Percentiles rank a stretch among this genome's conserved stretches.
Conservation (phyloP, 202 grass and related monocot species). For the Bolboschoenoplectus hybrid region DNA sequence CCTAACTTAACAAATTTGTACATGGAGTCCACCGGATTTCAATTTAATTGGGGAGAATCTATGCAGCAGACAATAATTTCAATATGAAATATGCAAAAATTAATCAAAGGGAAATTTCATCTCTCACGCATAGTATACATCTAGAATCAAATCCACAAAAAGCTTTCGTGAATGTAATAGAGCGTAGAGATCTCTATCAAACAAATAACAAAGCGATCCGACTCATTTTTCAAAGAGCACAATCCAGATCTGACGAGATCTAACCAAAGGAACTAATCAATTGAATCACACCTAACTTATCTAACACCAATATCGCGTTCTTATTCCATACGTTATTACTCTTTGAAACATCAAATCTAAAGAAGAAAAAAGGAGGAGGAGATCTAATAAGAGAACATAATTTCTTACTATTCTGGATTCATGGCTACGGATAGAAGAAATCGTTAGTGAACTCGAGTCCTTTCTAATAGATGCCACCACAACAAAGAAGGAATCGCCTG, state of each 20-base stretch:
- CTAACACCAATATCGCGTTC: background rate
- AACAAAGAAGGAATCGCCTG: conserved; percentile 6
- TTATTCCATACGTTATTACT: background rate
- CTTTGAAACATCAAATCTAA: conserved; percentile 1
- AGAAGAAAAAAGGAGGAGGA: background rate
- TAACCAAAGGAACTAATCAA: conserved; percentile 6
- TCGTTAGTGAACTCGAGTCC: background rate
- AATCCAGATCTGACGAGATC: conserved; percentile 34
- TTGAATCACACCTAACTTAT: background rate
- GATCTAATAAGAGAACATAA: conserved; percentile 17
- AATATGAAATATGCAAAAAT: background rate
- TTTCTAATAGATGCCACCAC: background rate
- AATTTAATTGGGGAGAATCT: background rate
- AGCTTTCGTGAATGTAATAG: background rate
- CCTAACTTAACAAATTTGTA: background rate
- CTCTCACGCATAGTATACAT: background rate
- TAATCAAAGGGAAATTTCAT: background rate
- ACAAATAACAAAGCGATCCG: conserved; percentile 1
- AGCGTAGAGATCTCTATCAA: background rate
- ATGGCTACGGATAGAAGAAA: conserved; percentile 34
- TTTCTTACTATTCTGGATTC: conserved; percentile 43
- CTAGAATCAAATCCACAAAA: conserved; percentile 1
- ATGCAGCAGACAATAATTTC: background rate
- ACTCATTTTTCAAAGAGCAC: background rate
- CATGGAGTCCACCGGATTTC: background rate